Percentiles rank a stretch among this genome's conserved stretches.
Evolutionary conservation across 208 protist species (phyloP).

Genomic region (Trypanosoma congolense): DNA sequence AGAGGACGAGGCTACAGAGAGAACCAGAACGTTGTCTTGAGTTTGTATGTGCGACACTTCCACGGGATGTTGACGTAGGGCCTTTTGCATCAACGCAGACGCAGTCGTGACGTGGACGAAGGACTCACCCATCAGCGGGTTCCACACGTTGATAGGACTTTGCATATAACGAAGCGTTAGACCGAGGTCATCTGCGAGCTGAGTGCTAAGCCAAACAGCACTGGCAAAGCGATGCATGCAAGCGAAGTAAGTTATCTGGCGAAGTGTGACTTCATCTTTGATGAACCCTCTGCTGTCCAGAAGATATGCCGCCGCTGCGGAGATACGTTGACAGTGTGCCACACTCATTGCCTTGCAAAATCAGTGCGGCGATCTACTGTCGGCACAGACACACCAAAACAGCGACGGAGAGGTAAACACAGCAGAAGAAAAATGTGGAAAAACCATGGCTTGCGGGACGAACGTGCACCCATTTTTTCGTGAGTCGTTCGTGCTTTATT

Average conservation of each 20-base stretch:
- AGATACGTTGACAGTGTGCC: no score
- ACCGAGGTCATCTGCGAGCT: conserved; percentile 4
- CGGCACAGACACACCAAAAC: no score
- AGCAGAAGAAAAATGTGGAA: no score
- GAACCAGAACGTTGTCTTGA: conserved; percentile 1
- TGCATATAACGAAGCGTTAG: conserved; percentile 19
- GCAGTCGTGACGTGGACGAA: conserved; percentile 8
- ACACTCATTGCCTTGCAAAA: no score
- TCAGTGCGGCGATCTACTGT: no score
- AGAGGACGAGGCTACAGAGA: conserved; percentile 10
- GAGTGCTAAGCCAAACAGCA: conserved; percentile 18
- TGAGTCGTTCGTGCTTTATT: no score
- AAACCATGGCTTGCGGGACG: no score
- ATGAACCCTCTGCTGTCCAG: conserved; percentile 15
- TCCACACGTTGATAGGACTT: conserved; percentile 20
- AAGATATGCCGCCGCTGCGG: neutral
- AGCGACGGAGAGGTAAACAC: no score
- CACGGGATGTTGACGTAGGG: conserved; percentile 4
- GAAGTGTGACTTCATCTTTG: conserved; percentile 15
- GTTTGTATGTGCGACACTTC: neutral
- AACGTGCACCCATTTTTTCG: no score
- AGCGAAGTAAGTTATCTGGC: conserved; percentile 20
- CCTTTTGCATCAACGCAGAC: neutral
- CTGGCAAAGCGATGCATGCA: conserved; percentile 17
- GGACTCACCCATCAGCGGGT: conserved; percentile 15